Conservation (phyloP, 805 yeast species). For the Metschnikowia hibisci region DNA sequence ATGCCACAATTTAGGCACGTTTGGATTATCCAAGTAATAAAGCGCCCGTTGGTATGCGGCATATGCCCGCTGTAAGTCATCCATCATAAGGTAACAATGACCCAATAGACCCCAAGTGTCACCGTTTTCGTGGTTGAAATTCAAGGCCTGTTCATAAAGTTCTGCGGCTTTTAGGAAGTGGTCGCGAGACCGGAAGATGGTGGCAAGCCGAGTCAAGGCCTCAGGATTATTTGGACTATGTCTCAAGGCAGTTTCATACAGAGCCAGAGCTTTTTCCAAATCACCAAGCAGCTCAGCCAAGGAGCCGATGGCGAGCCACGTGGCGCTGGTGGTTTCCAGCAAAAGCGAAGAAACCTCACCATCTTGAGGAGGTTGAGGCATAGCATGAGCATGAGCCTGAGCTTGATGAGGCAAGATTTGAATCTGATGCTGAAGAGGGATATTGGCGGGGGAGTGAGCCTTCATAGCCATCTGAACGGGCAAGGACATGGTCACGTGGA, state of each 20-base stretch:
- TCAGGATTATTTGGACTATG: constrained; percentile 84
- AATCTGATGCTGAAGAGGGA: constrained; percentile 18
- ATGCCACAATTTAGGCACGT: constrained; percentile 97
- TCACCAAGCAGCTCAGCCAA: constrained; percentile 88
- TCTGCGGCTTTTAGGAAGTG: constrained; percentile 94
- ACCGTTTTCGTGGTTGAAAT: constrained; percentile 80
- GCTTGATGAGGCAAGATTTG: constrained; percentile 20
- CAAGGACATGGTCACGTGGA: constrained; percentile 16
- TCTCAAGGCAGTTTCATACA: constrained; percentile 83
- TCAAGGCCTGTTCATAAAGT: constrained; percentile 80
- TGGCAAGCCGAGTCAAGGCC: constrained; percentile 81
- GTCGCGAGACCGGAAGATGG: constrained; percentile 82
- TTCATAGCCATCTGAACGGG: constrained; percentile 23
- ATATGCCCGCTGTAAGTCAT: constrained; percentile 92
- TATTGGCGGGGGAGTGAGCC: constrained; percentile 12
- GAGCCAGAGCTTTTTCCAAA: constrained; percentile 80
- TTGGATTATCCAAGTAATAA: constrained; percentile 84
- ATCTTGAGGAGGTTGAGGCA: constrained; percentile 8
- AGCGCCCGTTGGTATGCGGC: constrained; percentile 96
- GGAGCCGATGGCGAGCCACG: constrained; percentile 88
- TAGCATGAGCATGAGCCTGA: constrained; percentile 13
- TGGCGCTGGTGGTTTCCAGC: constrained; percentile 61
- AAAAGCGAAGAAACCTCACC: constrained; percentile 16
- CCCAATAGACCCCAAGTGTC: constrained; percentile 97
- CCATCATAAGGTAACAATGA: constrained; percentile 95